Evolutionary conservation across 140 eudicot species (phyloP).

Genomic region (Erigeron philadelphicus): DNA sequence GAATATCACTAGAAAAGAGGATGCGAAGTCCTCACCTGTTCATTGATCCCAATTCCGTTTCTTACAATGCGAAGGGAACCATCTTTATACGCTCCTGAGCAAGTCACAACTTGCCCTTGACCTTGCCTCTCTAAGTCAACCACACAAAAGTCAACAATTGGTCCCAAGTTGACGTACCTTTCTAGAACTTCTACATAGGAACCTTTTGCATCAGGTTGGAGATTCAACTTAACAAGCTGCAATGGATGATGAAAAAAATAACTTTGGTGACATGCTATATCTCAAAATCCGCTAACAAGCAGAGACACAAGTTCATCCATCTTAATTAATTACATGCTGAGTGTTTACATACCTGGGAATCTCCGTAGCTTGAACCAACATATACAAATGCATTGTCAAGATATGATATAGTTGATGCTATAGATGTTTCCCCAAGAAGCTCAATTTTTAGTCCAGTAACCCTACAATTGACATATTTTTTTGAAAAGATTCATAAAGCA

Average conservation of each 20-base stretch:
- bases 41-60: conserved; percentile 93
- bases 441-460: conserved; percentile 97
- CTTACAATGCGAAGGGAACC: conserved; percentile 97
- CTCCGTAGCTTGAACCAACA: conserved; percentile 97
- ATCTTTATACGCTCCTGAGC: conserved; percentile 97
- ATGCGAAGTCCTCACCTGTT: conserved; percentile 46
- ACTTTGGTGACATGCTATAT: conserved; percentile 1
- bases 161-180: conserved; percentile 88
- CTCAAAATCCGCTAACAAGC: background rate
- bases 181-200: conserved; percentile 94
- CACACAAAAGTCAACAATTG: conserved; percentile 93
- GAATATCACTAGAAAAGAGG: background rate
- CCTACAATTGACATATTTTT: conserved; percentile 28
- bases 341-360: conserved; percentile 71
- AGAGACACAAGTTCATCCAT: background rate
- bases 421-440: conserved; percentile 90
- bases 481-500: conserved; percentile 4
- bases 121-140: conserved; percentile 98
- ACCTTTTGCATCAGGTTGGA: conserved; percentile 90
- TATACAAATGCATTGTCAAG: conserved; percentile 90
- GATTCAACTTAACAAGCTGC: conserved; percentile 87
- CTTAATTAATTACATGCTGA: background rate
- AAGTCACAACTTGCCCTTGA: conserved; percentile 99
- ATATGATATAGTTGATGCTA: conserved; percentile 94
- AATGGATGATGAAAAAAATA: conserved; percentile 6